These are phyloP conservation scores for Starmerella asiatica DNA, from an alignment of 805 yeast genomes.

Conservation along the genomic window DNA sequence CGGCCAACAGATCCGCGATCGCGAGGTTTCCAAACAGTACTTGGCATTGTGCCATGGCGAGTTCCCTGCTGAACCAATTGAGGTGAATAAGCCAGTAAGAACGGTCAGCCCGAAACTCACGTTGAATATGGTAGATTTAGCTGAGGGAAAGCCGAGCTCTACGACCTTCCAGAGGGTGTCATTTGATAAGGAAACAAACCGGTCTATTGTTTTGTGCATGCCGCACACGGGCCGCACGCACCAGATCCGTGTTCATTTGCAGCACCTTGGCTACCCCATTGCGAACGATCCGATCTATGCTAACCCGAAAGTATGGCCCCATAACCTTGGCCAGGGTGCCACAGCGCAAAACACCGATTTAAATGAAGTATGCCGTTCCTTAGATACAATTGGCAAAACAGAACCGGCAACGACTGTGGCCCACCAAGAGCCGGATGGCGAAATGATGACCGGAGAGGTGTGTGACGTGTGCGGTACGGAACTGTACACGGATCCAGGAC, in stretches of 20 bases:
- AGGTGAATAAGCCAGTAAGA: constrained; percentile 52
- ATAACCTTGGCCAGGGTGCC: constrained; percentile 48
- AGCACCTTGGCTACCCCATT: constrained; percentile 77
- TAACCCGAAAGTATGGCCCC: constrained; percentile 70
- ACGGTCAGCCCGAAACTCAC: constrained; percentile 66
- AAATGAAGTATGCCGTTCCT: constrained; percentile 33
- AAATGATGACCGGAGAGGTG: constrained; percentile 40
- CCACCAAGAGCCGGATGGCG: constrained; percentile 37
- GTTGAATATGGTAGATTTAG: constrained; percentile 39
- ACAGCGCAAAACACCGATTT: constrained; percentile 30
- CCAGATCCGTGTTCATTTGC: constrained; percentile 87
- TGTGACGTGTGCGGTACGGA: constrained; percentile 60
- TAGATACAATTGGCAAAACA: constrained; percentile 61
- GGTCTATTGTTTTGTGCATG: constrained; percentile 53
- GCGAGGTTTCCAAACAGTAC: constrained; percentile 69
- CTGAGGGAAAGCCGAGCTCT: constrained; percentile 45
- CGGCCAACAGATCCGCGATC: constrained; percentile 52
- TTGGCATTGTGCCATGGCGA: constrained; percentile 79
- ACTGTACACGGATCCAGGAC: constrained; percentile 76
- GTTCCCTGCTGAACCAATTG: constrained; percentile 48
- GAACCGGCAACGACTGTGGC: constrained; percentile 53
- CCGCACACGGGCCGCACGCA: constrained; percentile 93
- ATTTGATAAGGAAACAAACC: constrained; percentile 51
- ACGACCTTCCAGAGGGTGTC: constrained; percentile 57
- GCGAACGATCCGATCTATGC: constrained; percentile 88